Base-by-base conservation (phyloP, 192 early-diverging fungal species). In the Coemansia sp. region DNA sequence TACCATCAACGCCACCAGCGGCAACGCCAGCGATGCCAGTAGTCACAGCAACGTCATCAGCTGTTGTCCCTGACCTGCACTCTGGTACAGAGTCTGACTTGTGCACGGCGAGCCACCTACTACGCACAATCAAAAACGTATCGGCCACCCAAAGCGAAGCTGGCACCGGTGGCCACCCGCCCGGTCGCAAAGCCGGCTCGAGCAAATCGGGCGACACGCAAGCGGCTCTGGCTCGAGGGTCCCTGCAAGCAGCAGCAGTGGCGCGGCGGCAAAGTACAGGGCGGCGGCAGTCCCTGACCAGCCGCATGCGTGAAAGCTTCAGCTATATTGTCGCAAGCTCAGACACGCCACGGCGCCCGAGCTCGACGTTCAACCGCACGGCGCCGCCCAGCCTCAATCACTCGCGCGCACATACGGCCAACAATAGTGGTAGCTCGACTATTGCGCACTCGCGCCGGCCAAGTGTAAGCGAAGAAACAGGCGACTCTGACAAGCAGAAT, bases 271-370 rank as follows among this genome's bases (percentile, higher is more conserved):
- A 39, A 27, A 65, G 67, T 29, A 27, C 62, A 0, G 69, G 69
- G 0, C 47, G 66, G 15, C 63, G 78, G 2, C 52, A 39, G 29
- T 75, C 78, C 3, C 60, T 81, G 37, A 66, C 78, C n/a, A 75
- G 73, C 39, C 78, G 78, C 49, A 70, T 81, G 73, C 78, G 78
- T 19, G 78, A 81, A 48, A 72, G 64, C 60, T 72, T 81, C 53
- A 67, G 48, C 15, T 67, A 66, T 5, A 72, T 75, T 57, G 63
- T 81, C 11, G 67, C 78, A 12, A 72, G 78, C 4, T 63, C 69
- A 56, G 78, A 81, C 5, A 17, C 58, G 15, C 29, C 54, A 22
- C 73, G 78, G 11, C 67, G 54, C 23, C 51, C 68, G 14, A 55
- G 38, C 8, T 55, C 57, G 1, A 63, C 63, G 19, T 58, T 64